Evolutionary conservation across 495 filamentous ascomycete genomes (phyloP), one percentile per base, ranked within the genome.

Genomic region (Daldinia loculata): DNA sequence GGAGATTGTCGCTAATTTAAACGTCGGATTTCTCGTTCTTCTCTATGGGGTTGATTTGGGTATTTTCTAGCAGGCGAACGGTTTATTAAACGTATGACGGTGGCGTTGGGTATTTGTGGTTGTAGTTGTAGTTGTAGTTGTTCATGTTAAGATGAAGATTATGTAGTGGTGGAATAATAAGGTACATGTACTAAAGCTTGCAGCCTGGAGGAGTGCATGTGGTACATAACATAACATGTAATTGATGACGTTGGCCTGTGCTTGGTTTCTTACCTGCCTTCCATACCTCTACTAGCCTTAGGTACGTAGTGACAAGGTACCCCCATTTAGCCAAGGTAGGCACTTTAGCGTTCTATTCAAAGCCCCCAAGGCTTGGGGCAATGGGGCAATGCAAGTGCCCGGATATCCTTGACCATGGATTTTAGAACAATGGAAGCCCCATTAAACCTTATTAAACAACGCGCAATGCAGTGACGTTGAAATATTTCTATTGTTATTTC

Each of bases 211-310:
- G 43, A 17, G 8, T 17, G 41, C 24, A 26, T 26, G 24, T 3
- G 24, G 24, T 26, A 26, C 24, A n/a, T 19, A 9, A 22, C 17
- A 22, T 45, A 50, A 32, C 57, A 62, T 50, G 34, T 71, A 65
- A 69, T 73, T 19, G 65, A 73, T 73, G 70, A 73, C 70, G 70
- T 73, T 73, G 70, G 70, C 70, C 41, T 55, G 65, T 73, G 70
- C 70, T 73, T 52, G 59, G 50, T n/a, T 56, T 30, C 32, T 26
- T 52, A 39, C 61, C 19, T 15, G 43, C 32, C 27, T 29, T n/a
- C n/a, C n/a, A n/a, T n/a, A n/a, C n/a, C n/a, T n/a, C n/a, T 9
- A 32, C 29, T 8, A 7, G 29, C 29, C 29, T 30, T 57, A 15
- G 19, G 36, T 43, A 56, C 30, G 8, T 56, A 17, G 24, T 34